A percentile compares a stretch with the other conserved stretches of the same genome.
Conservation (phyloP, 768 basidiomycete species). For the Steccherinum ochraceum region DNA sequence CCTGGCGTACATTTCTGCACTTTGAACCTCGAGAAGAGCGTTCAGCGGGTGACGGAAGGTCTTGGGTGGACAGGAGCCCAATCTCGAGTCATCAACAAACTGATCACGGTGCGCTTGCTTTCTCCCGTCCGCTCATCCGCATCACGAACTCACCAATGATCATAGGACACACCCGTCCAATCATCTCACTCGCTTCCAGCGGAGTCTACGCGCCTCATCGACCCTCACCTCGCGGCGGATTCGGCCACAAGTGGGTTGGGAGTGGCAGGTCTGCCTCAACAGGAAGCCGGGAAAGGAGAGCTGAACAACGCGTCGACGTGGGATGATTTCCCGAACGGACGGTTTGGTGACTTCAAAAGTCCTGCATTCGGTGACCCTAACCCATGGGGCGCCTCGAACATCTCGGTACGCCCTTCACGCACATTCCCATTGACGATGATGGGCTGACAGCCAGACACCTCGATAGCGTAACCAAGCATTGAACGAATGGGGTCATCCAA, state of each 20-base stretch:
- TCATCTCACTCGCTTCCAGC: no score
- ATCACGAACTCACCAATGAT: neutral
- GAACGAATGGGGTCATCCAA: conserved; percentile 74
- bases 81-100: conserved; percentile 46
- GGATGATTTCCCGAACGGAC: conserved; percentile 98
- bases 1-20: conserved; percentile 92
- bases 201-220: conserved; percentile 42
- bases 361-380: conserved; percentile 87
- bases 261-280: conserved; percentile 39
- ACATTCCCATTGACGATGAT: neutral
- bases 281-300: conserved; percentile 65
- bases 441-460: neutral
- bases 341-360: conserved; percentile 96
- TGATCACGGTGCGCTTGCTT: conserved; percentile 53
- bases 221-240: conserved; percentile 58
- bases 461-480: conserved; percentile 55
- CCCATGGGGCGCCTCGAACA: conserved; percentile 66
- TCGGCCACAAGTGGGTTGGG: conserved; percentile 54
- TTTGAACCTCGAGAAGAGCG: conserved; percentile 94
- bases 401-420: conserved; percentile 38
- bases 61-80: conserved; percentile 60
- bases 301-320: conserved; percentile 72
- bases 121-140: conserved; percentile 3
- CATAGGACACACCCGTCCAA: conserved; percentile 6
- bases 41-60: conserved; percentile 75